Percentiles rank a stretch among this genome's conserved stretches.
phyloP scores from a whole-genome alignment of 441 rosid genomes.

The Populus trichocarpa region DNA sequence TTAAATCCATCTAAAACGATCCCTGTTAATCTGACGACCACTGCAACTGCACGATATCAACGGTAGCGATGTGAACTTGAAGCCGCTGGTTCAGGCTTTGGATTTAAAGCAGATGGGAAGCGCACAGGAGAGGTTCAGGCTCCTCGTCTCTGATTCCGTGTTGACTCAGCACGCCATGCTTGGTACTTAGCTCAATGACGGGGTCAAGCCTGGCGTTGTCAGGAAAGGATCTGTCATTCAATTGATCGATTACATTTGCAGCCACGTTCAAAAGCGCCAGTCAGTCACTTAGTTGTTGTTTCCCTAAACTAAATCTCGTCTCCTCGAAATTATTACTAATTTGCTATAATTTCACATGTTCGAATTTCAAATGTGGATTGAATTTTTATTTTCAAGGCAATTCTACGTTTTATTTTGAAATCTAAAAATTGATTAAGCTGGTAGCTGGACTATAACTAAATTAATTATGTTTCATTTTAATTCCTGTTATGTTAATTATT shows the following conservation, averaged over 20 bases:
- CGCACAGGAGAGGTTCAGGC: slow-evolving; percentile 64
- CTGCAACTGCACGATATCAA: slow-evolving; percentile 55
- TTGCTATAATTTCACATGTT: background rate
- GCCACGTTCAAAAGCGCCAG: slow-evolving; percentile 68
- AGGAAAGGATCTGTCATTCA: slow-evolving; percentile 73
- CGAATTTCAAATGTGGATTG: background rate
- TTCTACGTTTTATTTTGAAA: too few relatives aligned
- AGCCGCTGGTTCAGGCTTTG: slow-evolving; percentile 73
- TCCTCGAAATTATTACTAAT: background rate
- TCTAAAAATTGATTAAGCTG: too few relatives aligned
- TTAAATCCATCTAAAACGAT: slow-evolving; percentile 24
- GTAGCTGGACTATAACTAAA: too few relatives aligned
- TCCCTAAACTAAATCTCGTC: background rate
- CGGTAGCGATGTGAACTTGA: slow-evolving; percentile 67
- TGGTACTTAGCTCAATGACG: slow-evolving; percentile 75
- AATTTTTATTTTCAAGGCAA: background rate
- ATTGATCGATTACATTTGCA: slow-evolving; percentile 77
- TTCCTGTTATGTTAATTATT: too few relatives aligned
- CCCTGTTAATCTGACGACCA: slow-evolving; percentile 67
- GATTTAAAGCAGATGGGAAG: slow-evolving; percentile 58
- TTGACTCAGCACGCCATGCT: slow-evolving; percentile 71
- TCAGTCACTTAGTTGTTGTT: slow-evolving; percentile 15
- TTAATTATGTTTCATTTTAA: too few relatives aligned
- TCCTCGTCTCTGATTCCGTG: slow-evolving; percentile 62
- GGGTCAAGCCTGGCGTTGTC: slow-evolving; percentile 50